A percentile compares a stretch with the other conserved stretches of the same genome.
Conservation (phyloP, 306 rosid genomes). For the Prunus mongolica region DNA sequence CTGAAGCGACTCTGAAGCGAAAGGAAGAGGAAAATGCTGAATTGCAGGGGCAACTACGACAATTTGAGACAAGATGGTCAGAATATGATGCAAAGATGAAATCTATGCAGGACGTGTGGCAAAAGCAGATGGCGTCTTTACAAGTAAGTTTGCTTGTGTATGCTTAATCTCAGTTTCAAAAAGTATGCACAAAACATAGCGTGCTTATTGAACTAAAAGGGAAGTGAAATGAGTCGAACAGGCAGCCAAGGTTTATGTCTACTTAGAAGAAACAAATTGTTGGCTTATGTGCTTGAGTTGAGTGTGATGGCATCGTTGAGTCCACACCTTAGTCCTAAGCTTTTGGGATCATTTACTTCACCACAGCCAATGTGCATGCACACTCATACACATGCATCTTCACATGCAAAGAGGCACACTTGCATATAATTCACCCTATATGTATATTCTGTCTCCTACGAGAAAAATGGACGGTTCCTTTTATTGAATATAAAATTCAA, state of each 20-base stretch:
- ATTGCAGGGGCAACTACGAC: conserved; percentile 68
- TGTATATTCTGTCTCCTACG: background rate
- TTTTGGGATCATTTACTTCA: background rate
- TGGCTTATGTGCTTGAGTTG: background rate
- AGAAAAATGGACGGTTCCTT: background rate
- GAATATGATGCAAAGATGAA: conserved; percentile 93
- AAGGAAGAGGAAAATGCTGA: conserved; percentile 85
- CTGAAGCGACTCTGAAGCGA: conserved; percentile 72
- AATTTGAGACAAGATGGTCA: conserved; percentile 74
- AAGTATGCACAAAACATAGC: background rate
- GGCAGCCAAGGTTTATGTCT: background rate
- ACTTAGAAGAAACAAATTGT: background rate
- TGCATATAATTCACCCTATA: background rate
- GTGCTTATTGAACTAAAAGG: background rate
- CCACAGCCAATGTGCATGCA: background rate
- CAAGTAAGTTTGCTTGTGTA: conserved; percentile 63
- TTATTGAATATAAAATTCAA: background rate
- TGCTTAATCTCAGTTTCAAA: conserved; percentile 8
- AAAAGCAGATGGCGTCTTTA: conserved; percentile 89
- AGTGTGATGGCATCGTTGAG: background rate
- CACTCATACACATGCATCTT: background rate
- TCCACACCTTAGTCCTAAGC: background rate
- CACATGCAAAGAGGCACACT: background rate
- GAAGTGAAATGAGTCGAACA: background rate
- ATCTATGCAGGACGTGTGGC: conserved; percentile 94